Evolutionary conservation across 805 yeast species (phyloP), one percentile per base, ranked within the genome.

Genomic region (Barnettozyma vustinii): DNA sequence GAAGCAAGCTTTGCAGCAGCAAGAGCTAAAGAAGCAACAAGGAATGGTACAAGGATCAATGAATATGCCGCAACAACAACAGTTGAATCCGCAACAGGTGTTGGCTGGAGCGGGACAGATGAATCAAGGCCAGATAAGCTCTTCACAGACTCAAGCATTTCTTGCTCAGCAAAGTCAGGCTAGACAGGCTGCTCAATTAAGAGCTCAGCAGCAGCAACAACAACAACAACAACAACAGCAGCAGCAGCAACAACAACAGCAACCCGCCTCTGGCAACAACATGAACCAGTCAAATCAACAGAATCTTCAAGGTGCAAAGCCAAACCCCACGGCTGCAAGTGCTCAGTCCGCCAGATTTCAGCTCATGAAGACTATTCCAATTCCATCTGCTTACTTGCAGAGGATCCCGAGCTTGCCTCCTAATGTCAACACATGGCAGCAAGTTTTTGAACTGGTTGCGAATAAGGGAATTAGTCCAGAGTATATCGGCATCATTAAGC

Each of bases 351-450:
- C 40, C 19, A 18, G 23, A 27, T 30, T 23, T 9, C n/a, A 35
- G n/a, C 77, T 74, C 48, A 67, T 87, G 61, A 78, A 83, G 52
- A 80, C 79, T 40, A 69, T 80, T 2, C 89, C 87, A 3, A 87
- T 90, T 45, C 96, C 96, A 0, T 77, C 77, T 15, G 77, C 80
- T 2, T 64, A 88, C 23, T 66, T 88, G 19, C 72, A 76, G 46
- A 79, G 79, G 57, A 76, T 88, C 42, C 95, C 96, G 9, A 83
- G 78, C 42, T 70, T 88, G 32, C 97, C 97, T 0, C 83, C 83
- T 13, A 84, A 81, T 44, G 83, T 83, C 26, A 83, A 77, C 56
- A 87, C 95, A 7, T 90, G 96, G 96, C 78, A 80, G 20, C 87
- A 82, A 61, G 80, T 88, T 26, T 79, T 82, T 64, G 84, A 82